Base-by-base conservation (phyloP, 2,329 filamentous ascomycete genomes). In the Stachybotrys echinatus region DNA sequence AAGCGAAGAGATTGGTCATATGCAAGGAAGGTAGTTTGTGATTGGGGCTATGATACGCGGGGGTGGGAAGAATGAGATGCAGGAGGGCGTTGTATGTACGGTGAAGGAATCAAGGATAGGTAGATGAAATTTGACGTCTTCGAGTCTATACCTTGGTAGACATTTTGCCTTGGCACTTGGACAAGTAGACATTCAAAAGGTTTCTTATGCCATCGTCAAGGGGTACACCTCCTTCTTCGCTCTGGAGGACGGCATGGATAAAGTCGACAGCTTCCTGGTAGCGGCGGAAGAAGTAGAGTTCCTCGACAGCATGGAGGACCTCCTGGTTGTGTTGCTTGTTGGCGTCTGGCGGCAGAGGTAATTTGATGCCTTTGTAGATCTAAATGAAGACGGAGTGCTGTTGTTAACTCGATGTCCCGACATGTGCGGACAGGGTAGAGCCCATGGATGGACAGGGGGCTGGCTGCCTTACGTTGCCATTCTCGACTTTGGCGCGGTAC, bases 301-400 rank as follows among this genome's bases (percentile, higher is more conserved):
- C 79, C 58, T 82, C 79, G 7, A 78, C 74, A 0, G 79, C 79
- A 57, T 82, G 77, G 19, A 81, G 51, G 10, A 78, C 56, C n/a
- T 75, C 70, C 54, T 81, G 77, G 2, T 70, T 65, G 31, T 73
- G 68, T 40, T 70, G 71, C 57, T 81, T 83, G 27, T 68, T 65
- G 4, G 71, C 59, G 4, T 48, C 56, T 10, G 58, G 53, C 3
- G 54, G 55, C 12, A 77, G 54, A 1, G 77, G 77, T 2, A 79
- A 55, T 6, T 59, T 51, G 34, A 79, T 62, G 0, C 62, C 65
- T 42, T 72, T 64, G 60, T 69, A 66, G 21, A 81, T 69, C 77
- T 81, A 49, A 12, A 18, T 10, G 12, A n/a, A 6, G 10, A 5
- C 27, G 27, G 14, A 34, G 27, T 10, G 23, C 12, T 17, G 22